phyloP scores from a whole-genome alignment of 208 protist species.

The Blastocrithidia nonstop region DNA sequence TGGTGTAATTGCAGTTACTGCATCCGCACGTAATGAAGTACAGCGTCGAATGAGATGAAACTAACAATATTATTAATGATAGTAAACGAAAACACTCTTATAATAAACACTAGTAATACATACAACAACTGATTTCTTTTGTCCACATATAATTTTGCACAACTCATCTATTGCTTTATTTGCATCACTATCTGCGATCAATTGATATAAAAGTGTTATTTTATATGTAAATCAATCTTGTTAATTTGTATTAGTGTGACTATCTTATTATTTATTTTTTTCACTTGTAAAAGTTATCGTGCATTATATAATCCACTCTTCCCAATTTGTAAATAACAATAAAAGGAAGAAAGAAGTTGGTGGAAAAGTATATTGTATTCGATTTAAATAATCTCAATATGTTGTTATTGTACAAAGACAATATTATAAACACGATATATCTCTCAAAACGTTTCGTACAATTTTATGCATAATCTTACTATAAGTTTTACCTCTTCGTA shows the following conservation, averaged over 20 bases:
- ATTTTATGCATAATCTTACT: background rate
- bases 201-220: background rate
- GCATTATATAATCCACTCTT: too few species aligned
- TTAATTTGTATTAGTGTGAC: background rate
- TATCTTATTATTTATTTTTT: background rate
- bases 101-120: too few species aligned
- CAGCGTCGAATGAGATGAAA: slow-evolving; percentile 18
- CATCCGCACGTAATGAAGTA: slow-evolving; percentile 11
- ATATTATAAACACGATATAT: background rate
- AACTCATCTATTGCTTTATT: too few species aligned
- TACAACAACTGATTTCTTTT: too few species aligned
- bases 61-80: background rate
- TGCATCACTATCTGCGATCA: too few species aligned
- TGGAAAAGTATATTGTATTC: too few species aligned
- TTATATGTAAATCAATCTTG: background rate
- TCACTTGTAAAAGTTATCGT: too few species aligned
- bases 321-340: too few species aligned
- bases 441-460: background rate
- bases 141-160: too few species aligned
- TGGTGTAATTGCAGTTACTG: slow-evolving; percentile 18
- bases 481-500: background rate
- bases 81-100: too few species aligned
- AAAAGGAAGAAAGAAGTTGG: too few species aligned
- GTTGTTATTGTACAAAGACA: background rate
- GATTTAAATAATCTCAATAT: background rate